phyloP scores from a whole-genome alignment of 768 basidiomycete species.

The Trichaptum fuscoviolaceum region DNA sequence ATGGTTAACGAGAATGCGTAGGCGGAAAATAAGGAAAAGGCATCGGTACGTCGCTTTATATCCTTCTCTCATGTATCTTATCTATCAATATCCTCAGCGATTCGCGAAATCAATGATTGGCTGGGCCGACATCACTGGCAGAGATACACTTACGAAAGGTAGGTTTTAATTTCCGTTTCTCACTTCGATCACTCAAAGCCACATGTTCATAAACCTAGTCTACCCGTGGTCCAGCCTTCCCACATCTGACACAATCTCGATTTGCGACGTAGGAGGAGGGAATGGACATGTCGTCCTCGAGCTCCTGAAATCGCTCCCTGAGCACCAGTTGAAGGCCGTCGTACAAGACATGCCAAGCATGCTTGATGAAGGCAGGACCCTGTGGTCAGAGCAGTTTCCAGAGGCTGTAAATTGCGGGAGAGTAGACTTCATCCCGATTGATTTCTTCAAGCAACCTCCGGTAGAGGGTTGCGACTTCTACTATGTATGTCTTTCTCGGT shows the following conservation, averaged over 20 bases:
- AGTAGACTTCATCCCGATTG: slow-evolving; percentile 23
- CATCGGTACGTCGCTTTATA: neutral
- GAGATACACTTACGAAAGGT: slow-evolving; percentile 5
- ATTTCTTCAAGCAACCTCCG: slow-evolving; percentile 28
- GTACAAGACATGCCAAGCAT: slow-evolving; percentile 27
- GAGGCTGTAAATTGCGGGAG: slow-evolving; percentile 20
- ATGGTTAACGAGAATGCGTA: neutral
- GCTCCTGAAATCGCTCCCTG: slow-evolving; percentile 23
- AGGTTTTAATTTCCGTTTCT: neutral
- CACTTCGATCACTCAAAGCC: neutral
- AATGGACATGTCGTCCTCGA: slow-evolving; percentile 27
- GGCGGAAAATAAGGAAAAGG: neutral
- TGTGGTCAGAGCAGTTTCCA: slow-evolving; percentile 23
- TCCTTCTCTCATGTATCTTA: too few relatives aligned
- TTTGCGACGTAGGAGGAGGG: slow-evolving; percentile 33
- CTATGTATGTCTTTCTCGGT: slow-evolving; percentile 20
- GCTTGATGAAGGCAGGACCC: slow-evolving; percentile 20
- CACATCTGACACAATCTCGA: slow-evolving; percentile 12
- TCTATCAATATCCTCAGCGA: slow-evolving; percentile 13
- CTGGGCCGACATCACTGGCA: slow-evolving; percentile 20
- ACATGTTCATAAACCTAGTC: too few relatives aligned
- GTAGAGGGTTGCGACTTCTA: slow-evolving; percentile 26
- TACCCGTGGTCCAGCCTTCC: slow-evolving; percentile 27
- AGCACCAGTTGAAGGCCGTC: slow-evolving; percentile 21
- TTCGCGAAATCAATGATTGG: slow-evolving; percentile 21